A percentile compares a stretch with the other conserved stretches of the same genome.
Evolutionary conservation across 768 basidiomycete genomes (phyloP).

Genomic region (Leccinum truebloodii): DNA sequence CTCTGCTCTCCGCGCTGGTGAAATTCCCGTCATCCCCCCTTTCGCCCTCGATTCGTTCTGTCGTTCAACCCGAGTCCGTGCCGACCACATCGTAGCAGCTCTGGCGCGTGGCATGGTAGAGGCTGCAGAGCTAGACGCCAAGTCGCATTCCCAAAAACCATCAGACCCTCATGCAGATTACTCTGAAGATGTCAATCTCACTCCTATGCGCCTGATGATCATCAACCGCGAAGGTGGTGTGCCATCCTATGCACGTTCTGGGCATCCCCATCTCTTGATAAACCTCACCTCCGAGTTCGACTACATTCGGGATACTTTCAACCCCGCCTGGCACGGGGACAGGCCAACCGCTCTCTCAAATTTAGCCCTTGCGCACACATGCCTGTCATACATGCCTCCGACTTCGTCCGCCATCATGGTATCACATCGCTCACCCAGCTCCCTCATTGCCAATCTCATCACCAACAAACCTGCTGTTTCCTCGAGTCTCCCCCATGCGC

Average conservation of each 20-base stretch:
- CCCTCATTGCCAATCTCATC: slow-evolving; percentile 94
- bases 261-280: slow-evolving; percentile 93
- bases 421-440: slow-evolving; percentile 93
- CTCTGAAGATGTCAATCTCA: slow-evolving; percentile 72
- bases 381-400: slow-evolving; percentile 89
- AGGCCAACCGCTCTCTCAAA: slow-evolving; percentile 89
- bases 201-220: slow-evolving; percentile 94
- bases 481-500: slow-evolving; percentile 91
- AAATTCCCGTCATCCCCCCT: slow-evolving; percentile 94
- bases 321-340: slow-evolving; percentile 67
- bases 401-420: slow-evolving; percentile 96
- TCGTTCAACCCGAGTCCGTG: slow-evolving; percentile 79
- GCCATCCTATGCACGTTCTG: slow-evolving; percentile 94
- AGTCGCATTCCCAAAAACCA: slow-evolving; percentile 33
- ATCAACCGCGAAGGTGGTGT: slow-evolving; percentile 97
- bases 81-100: slow-evolving; percentile 87
- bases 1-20: slow-evolving; percentile 87
- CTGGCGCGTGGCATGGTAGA: slow-evolving; percentile 82
- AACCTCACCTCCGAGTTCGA: slow-evolving; percentile 87
- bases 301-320: slow-evolving; percentile 86
- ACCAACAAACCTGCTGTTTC: slow-evolving; percentile 97
- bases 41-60: slow-evolving; percentile 91
- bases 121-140: slow-evolving; percentile 49
- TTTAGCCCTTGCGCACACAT: slow-evolving; percentile 79
- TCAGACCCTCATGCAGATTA: slow-evolving; percentile 38